These are phyloP conservation scores for Plectosphaerella sp. DNA, from an alignment of 2,329 filamentous ascomycete genomes.

Conservation along the genomic window DNA sequence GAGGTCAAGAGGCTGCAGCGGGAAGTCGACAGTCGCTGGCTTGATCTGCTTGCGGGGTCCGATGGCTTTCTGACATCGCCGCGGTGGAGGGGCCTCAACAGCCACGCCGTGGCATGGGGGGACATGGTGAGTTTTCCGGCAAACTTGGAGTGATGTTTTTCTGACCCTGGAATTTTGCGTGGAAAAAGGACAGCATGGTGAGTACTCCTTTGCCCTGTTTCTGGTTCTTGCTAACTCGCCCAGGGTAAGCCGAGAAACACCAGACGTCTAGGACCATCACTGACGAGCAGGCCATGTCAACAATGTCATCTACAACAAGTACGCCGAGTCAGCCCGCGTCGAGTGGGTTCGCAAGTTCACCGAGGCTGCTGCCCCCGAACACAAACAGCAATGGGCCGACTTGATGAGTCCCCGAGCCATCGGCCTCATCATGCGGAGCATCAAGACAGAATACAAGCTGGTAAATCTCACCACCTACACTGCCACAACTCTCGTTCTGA, in stretches of 20 bases:
- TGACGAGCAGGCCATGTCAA: conserved; percentile 63
- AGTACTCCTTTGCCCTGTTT: conserved; percentile 17
- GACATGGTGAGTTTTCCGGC: conserved; percentile 64
- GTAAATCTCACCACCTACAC: conserved; percentile 41
- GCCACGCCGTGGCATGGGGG: conserved; percentile 72
- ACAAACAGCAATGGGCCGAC: conserved; percentile 62
- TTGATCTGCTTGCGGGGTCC: conserved; percentile 65
- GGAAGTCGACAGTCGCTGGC: conserved; percentile 48
- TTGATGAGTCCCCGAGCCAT: conserved; percentile 62
- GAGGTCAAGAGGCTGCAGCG: conserved; percentile 4
- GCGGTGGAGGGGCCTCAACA: conserved; percentile 56
- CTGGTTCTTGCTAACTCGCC: conserved; percentile 1
- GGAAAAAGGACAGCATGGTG: conserved; percentile 47
- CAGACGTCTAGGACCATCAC: conserved; percentile 1
- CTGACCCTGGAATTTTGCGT: neutral
- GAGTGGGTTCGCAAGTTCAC: conserved; percentile 75
- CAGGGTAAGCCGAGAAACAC: neutral
- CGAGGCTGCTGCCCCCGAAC: conserved; percentile 52
- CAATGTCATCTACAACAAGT: conserved; percentile 78
- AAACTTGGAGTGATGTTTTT: neutral
- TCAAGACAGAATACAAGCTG: conserved; percentile 84
- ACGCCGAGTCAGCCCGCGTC: conserved; percentile 75
- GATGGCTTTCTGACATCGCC: conserved; percentile 67
- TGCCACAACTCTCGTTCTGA: neutral
- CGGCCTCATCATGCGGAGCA: conserved; percentile 75